Base-by-base conservation (phyloP, 164 flowering plant species). In the Piper longum region DNA sequence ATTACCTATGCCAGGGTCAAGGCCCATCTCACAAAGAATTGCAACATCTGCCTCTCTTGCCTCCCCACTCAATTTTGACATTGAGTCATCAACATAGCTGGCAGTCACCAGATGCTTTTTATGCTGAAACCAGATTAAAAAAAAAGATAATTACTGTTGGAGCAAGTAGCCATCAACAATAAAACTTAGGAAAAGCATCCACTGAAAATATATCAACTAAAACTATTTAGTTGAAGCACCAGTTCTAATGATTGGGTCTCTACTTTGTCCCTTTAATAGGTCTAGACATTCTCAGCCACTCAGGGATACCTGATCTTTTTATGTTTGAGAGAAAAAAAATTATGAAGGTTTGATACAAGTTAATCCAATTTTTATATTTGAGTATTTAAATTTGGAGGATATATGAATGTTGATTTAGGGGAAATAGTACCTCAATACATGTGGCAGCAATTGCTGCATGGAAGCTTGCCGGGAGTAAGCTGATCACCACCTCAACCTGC, bases 1-100 rank as follows among this genome's bases (percentile, higher is more conserved):
- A 64, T 73, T 78, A 88, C 99, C 99, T 77, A 95, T 91, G 74
- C 99, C 99, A 66, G 99, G 99, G 77, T 95, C 99, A 82, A 95
- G 80, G 52, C 99, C 99, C 99, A 95, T 95, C 76, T 95, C 97
- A 51, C 96, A 87, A 62, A 95, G 92, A 76, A 95, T 86, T 41
- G 96, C 85, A 64, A 95, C 70, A 44, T 86, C 95, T 67, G 93
- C 88, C 66, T 52, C 59, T 71, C 81, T 89, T 60, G 99, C 96
- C 67, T 75, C 60, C n/a, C 69, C 83, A 71, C 83, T 80, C 17
- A 89, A 76, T 75, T 62, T 74, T 64, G 89, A 80, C 80, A 85
- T 79, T 56, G 95, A 76, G 64, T 82, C 88, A 73, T 86, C 86
- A 55, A 95, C 83, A 69, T 95, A 95, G 77, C 99, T 95, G 56